Conservation (phyloP, 805 yeast species). For the Scheffersomyces lignosus region DNA sequence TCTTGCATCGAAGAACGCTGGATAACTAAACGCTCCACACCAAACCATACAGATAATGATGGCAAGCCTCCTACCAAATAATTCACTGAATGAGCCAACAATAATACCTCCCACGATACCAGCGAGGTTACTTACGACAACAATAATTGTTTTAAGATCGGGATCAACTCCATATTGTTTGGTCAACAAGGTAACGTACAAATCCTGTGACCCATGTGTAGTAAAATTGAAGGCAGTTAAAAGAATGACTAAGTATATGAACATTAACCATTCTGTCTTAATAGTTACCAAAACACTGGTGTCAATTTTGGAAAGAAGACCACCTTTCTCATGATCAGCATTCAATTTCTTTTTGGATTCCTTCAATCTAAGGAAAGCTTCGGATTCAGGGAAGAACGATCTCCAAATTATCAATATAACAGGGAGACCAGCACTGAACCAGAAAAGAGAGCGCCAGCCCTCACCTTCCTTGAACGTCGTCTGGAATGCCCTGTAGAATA, state of each 20-base stretch:
- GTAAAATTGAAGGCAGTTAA: constrained; percentile 72
- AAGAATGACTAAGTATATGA: constrained; percentile 35
- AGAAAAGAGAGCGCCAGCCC: constrained; percentile 25
- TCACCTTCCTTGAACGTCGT: constrained; percentile 11
- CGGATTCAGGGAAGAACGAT: constrained; percentile 10
- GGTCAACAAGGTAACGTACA: constrained; percentile 62
- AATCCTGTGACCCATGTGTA: constrained; percentile 75
- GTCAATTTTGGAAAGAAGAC: background rate
- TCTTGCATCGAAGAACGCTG: constrained; percentile 26
- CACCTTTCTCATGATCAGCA: background rate
- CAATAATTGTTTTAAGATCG: constrained; percentile 57
- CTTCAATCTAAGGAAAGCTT: constrained; percentile 4
- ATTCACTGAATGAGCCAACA: constrained; percentile 58
- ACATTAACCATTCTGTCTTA: constrained; percentile 31
- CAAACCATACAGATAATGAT: constrained; percentile 49
- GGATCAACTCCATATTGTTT: constrained; percentile 48
- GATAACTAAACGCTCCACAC: constrained; percentile 64
- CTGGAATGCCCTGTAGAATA: constrained; percentile 21
- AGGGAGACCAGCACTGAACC: constrained; percentile 27
- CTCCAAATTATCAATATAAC: constrained; percentile 22
- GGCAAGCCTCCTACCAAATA: constrained; percentile 61
- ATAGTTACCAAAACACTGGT: constrained; percentile 4
- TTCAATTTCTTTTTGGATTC: background rate
- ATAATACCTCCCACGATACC: constrained; percentile 65
- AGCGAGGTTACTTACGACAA: constrained; percentile 64